Evolutionary conservation across 2,329 filamentous ascomycete genomes (phyloP).

Genomic region (Pseudocercospora pini-densiflorae): DNA sequence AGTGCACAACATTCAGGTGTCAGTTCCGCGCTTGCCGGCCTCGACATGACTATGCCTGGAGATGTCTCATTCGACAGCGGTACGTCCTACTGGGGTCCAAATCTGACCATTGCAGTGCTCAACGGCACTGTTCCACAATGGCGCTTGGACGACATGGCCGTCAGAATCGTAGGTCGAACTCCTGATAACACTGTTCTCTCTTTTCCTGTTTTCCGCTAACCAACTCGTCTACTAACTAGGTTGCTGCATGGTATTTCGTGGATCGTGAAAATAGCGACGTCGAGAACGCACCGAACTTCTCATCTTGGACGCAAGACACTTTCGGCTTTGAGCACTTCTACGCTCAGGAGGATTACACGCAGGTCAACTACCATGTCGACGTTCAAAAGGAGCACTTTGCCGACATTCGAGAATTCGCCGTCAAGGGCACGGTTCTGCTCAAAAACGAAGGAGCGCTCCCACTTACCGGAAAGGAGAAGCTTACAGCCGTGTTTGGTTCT

Average conservation of each 20-base stretch:
- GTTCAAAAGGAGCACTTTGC: constrained; percentile 75
- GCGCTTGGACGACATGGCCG: constrained; percentile 87
- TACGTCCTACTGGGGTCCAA: constrained; percentile 61
- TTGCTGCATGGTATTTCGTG: constrained; percentile 66
- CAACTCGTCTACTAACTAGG: background rate
- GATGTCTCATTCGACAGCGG: constrained; percentile 76
- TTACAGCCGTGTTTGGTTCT: constrained; percentile 77
- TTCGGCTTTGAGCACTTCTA: constrained; percentile 70
- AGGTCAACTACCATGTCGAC: constrained; percentile 79
- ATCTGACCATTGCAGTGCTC: constrained; percentile 83
- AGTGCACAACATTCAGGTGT: constrained; percentile 73
- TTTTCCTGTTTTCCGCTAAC: background rate
- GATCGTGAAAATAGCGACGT: constrained; percentile 57
- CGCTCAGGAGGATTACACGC: constrained; percentile 64
- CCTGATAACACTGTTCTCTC: background rate
- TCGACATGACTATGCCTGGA: constrained; percentile 81
- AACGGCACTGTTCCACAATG: constrained; percentile 89
- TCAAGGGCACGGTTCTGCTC: constrained; percentile 82
- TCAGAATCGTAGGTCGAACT: constrained; percentile 66
- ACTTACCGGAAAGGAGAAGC: constrained; percentile 73
- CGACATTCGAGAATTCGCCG: constrained; percentile 76
- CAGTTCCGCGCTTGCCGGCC: constrained; percentile 68
- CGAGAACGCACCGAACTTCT: constrained; percentile 72
- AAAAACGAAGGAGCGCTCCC: constrained; percentile 83
- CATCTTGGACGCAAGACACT: constrained; percentile 81